These are phyloP conservation scores for Paramyrothecium sp. DNA, from an alignment of 2,329 filamentous ascomycete species.

Conservation along the genomic window DNA sequence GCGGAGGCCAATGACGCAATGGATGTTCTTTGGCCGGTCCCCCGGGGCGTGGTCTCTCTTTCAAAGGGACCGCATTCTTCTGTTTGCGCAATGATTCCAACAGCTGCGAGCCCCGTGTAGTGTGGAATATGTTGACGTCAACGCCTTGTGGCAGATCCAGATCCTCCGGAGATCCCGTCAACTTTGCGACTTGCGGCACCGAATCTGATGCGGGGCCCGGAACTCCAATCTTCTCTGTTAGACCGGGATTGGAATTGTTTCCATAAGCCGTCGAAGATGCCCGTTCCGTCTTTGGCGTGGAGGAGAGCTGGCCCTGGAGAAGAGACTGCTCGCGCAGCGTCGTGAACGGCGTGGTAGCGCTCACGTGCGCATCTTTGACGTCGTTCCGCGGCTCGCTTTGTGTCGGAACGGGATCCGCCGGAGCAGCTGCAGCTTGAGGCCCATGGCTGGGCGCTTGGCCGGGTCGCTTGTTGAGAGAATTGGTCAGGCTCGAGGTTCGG, in stretches of 20 bases:
- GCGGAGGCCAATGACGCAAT: conserved; percentile 30
- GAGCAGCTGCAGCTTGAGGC: not conserved
- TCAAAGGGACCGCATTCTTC: conserved; percentile 7
- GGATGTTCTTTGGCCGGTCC: conserved; percentile 33
- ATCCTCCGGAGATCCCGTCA: conserved; percentile 13
- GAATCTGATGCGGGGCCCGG: not conserved
- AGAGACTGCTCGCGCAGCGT: not conserved
- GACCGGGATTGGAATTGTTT: not conserved
- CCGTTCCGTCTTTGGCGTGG: not conserved
- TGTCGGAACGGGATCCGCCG: not conserved
- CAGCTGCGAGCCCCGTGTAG: conserved; percentile 42
- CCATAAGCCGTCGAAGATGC: not conserved
- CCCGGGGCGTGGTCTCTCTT: conserved; percentile 9
- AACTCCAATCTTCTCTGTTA: not conserved
- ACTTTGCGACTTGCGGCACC: conserved; percentile 5
- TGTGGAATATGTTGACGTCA: conserved; percentile 49
- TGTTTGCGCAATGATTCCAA: conserved; percentile 34
- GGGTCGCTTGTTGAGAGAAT: conserved; percentile 27
- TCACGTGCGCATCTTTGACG: not conserved
- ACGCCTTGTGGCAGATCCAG: conserved; percentile 37
- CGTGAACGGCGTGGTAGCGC: not conserved
- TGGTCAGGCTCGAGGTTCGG: conserved; percentile 42
- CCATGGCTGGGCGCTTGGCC: conserved; percentile 3
- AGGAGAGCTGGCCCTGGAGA: too few relatives aligned
- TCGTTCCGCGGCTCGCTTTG: not conserved